Evolutionary conservation across 805 yeast species (phyloP).

Genomic region (Candida argentea): DNA sequence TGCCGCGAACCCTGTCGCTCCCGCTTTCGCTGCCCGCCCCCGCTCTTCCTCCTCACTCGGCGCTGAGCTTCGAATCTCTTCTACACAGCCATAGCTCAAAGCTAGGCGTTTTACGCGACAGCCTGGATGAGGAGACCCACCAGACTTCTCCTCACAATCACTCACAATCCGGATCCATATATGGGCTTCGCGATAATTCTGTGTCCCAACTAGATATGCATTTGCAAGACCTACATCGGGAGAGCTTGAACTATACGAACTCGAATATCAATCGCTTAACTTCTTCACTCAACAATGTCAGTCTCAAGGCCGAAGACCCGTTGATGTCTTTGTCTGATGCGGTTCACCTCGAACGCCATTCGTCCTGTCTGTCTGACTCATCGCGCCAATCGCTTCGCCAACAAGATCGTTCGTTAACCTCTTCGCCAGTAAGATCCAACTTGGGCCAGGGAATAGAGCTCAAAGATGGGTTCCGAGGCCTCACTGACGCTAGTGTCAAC

Average conservation of each 20-base stretch:
- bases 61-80: conserved; percentile 4
- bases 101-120: no score
- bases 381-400: conserved; percentile 26
- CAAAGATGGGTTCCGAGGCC: conserved; percentile 35
- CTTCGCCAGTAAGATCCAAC: conserved; percentile 5
- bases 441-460: conserved; percentile 14
- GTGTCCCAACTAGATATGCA: conserved; percentile 21
- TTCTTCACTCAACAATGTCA: conserved; percentile 16
- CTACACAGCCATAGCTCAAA: conserved; percentile 1
- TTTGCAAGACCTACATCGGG: conserved; percentile 18
- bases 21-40: conserved; percentile 1
- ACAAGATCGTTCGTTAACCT: conserved; percentile 16
- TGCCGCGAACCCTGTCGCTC: neutral
- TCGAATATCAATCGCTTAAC: conserved; percentile 28
- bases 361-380: conserved; percentile 31
- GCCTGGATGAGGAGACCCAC: conserved; percentile 9
- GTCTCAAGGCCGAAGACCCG: conserved; percentile 21
- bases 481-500: conserved; percentile 27
- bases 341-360: conserved; percentile 14
- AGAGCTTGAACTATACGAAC: conserved; percentile 16
- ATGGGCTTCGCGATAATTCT: no score
- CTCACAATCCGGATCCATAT: no score
- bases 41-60: conserved; percentile 7
- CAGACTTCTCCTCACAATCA: conserved; percentile 11
- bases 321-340: conserved; percentile 19